A percentile compares a stretch with the other conserved stretches of the same genome.
Evolutionary conservation across 805 yeast genomes (phyloP).

Genomic region (Kluyveromyces nonfermentans): DNA sequence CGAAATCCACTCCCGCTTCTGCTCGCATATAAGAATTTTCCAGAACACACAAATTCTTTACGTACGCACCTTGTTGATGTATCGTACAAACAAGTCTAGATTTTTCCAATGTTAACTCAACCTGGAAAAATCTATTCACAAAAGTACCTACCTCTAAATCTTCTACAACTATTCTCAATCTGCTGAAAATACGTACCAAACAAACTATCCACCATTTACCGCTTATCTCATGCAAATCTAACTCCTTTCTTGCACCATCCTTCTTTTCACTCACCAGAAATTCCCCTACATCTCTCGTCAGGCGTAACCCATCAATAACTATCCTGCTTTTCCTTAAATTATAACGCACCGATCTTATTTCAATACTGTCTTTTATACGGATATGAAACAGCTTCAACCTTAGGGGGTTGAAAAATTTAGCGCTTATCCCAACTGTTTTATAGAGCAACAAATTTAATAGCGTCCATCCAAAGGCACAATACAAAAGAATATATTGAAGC

Average conservation of each 20-base stretch:
- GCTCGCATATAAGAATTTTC: neutral
- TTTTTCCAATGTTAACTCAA: neutral
- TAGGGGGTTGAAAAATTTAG: slow-evolving; percentile 17
- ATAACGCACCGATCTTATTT: slow-evolving; percentile 14
- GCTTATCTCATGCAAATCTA: neutral
- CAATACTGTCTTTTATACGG: slow-evolving; percentile 7
- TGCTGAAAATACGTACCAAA: neutral
- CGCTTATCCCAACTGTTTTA: slow-evolving; percentile 9
- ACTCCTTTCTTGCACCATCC: neutral
- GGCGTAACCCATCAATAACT: slow-evolving; percentile 6
- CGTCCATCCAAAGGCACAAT: slow-evolving; percentile 3
- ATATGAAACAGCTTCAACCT: slow-evolving; percentile 11
- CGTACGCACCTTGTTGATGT: neutral
- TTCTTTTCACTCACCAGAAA: neutral
- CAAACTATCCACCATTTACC: neutral
- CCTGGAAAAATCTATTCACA: neutral
- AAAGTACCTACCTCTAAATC: neutral
- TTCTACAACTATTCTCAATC: neutral
- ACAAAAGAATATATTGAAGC: neutral
- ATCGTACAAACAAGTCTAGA: neutral
- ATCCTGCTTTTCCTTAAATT: slow-evolving; percentile 13
- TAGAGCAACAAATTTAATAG: slow-evolving; percentile 3
- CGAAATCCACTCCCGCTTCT: neutral
- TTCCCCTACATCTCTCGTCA: neutral
- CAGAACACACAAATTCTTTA: neutral